Percentiles rank a stretch among this genome's conserved stretches.
These are phyloP conservation scores for Inosperma sp. DNA, from an alignment of 768 basidiomycete genomes.

Conservation along the genomic window DNA sequence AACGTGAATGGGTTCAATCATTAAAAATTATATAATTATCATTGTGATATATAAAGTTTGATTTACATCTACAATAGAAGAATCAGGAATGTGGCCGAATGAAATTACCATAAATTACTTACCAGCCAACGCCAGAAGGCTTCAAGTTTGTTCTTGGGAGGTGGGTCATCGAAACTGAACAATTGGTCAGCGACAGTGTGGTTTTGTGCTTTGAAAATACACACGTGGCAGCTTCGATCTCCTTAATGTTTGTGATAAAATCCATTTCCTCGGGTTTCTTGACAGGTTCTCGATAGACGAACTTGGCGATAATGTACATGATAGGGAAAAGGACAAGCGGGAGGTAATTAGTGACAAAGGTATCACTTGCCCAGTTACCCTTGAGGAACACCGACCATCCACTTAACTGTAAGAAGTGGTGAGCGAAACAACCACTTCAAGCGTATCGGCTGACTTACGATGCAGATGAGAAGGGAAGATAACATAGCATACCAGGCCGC, in stretches of 20 bases:
- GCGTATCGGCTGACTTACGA: no score
- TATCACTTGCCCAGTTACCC: slow-evolving; percentile 44
- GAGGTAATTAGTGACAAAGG: slow-evolving; percentile 84
- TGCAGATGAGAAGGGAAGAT: slow-evolving; percentile 47
- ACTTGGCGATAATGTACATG: slow-evolving; percentile 57
- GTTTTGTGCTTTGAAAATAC: slow-evolving; percentile 15
- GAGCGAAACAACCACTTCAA: background rate
- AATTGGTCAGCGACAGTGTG: background rate
- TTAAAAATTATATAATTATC: no score
- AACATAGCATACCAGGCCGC: slow-evolving; percentile 58
- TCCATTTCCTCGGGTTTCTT: slow-evolving; percentile 72
- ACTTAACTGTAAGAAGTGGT: slow-evolving; percentile 33
- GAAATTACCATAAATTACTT: slow-evolving; percentile 27
- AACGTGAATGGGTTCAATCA: no score
- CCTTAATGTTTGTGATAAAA: slow-evolving; percentile 64
- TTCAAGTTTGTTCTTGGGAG: slow-evolving; percentile 62
- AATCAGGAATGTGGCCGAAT: no score
- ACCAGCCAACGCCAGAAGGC: slow-evolving; percentile 81
- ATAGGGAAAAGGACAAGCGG: slow-evolving; percentile 70
- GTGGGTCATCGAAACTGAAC: slow-evolving; percentile 59
- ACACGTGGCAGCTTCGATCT: slow-evolving; percentile 62
- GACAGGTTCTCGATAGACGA: slow-evolving; percentile 45
- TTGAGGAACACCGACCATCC: slow-evolving; percentile 42
- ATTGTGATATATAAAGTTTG: no score
- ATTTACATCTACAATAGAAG: no score